Evolutionary conservation across 139 green algal species (phyloP).

Genomic region (Chlorella vulgaris): DNA sequence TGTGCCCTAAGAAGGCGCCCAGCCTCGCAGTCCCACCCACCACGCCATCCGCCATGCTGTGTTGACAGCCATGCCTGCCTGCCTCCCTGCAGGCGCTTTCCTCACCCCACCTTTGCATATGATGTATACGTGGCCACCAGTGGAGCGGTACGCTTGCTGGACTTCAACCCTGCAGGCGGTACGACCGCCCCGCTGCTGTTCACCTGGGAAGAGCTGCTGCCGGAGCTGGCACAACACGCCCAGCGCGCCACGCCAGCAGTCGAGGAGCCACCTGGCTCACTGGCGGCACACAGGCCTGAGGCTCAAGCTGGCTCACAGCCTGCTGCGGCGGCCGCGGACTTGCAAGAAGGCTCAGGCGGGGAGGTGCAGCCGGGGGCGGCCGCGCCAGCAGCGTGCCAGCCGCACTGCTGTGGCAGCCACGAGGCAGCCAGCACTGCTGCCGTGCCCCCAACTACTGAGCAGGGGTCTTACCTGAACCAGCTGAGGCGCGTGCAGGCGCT

Average conservation of each 20-base stretch:
- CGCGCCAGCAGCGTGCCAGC: neutral
- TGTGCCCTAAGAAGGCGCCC: too few species aligned
- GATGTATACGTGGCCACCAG: conserved; percentile 86
- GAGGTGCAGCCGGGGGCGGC: too few species aligned
- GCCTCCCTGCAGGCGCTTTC: conserved; percentile 40
- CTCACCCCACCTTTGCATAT: conserved; percentile 50
- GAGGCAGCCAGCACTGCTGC: neutral
- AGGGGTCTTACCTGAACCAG: conserved; percentile 10
- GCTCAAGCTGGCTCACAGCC: too few species aligned
- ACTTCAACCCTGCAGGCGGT: conserved; percentile 87
- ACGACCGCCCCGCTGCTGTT: conserved; percentile 91
- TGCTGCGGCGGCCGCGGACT: too few species aligned
- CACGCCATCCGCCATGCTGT: neutral
- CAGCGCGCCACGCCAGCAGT: too few species aligned
- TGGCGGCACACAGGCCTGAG: too few species aligned
- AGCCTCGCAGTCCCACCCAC: too few species aligned
- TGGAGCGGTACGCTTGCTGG: conserved; percentile 73
- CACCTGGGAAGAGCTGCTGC: conserved; percentile 78
- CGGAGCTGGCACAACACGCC: neutral
- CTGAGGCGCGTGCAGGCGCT: conserved; percentile 7
- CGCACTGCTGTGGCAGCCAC: neutral
- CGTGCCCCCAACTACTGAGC: neutral
- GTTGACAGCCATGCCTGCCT: neutral
- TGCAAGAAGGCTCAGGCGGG: too few species aligned
- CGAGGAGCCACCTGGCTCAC: too few species aligned